Percentiles rank a stretch among this genome's conserved stretches.
Evolutionary conservation across 108 stramenopile species (phyloP).

Genomic region (Conticribra guillardii): DNA sequence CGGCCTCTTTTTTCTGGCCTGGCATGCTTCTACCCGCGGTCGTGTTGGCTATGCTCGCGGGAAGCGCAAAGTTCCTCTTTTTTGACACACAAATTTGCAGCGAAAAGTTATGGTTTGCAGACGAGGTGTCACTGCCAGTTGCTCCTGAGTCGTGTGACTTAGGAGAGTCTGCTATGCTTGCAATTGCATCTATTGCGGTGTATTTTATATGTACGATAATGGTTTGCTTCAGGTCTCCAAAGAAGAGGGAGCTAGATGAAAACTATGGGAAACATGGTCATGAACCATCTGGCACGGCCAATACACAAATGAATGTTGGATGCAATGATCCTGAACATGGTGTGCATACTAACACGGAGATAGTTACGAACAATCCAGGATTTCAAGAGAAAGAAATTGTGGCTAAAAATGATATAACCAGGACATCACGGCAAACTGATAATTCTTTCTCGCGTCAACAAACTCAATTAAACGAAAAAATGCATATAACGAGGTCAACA

Average conservation of each 20-base stretch:
- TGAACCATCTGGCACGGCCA: background rate
- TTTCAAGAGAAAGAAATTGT: background rate
- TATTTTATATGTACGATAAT: conserved; percentile 61
- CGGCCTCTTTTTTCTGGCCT: conserved; percentile 77
- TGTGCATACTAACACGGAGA: conserved; percentile 9
- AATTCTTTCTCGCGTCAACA: too few relatives aligned
- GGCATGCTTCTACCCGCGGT: conserved; percentile 68
- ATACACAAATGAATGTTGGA: background rate
- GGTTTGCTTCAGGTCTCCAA: conserved; percentile 68
- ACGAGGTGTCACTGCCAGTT: conserved; percentile 39
- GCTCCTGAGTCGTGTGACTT: conserved; percentile 65
- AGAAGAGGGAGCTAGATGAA: conserved; percentile 58
- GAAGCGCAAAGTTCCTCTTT: conserved; percentile 77
- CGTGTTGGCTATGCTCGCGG: conserved; percentile 65
- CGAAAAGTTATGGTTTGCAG: conserved; percentile 60
- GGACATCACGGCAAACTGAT: too few relatives aligned
- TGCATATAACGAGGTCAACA: conserved; percentile 11
- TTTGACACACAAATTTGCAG: conserved; percentile 69
- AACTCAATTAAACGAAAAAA: too few relatives aligned
- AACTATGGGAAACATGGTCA: conserved; percentile 50
- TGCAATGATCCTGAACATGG: conserved; percentile 10
- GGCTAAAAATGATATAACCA: background rate
- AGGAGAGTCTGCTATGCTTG: conserved; percentile 47
- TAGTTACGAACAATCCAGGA: background rate
- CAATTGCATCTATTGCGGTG: conserved; percentile 51